phyloP scores from a whole-genome alignment of 1,139 yeast genomes.

The Meyerozyma guilliermondii region DNA sequence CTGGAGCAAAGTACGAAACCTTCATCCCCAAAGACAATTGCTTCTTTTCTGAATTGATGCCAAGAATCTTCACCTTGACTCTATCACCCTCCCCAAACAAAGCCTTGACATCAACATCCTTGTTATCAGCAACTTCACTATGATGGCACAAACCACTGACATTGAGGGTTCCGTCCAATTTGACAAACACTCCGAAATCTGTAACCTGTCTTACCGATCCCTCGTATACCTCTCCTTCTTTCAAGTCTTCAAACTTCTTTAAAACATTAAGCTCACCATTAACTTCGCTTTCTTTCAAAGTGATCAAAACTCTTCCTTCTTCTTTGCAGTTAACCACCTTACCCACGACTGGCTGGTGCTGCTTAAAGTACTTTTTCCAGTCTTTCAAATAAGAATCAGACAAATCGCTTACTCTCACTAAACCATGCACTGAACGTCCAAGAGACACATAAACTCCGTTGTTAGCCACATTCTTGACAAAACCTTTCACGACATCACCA shows the following conservation, averaged over 20 bases:
- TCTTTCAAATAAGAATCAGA: slow-evolving; percentile 80
- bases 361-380: slow-evolving; percentile 75
- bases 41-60: slow-evolving; percentile 57
- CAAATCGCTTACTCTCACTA: slow-evolving; percentile 76
- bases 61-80: slow-evolving; percentile 77
- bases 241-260: slow-evolving; percentile 60
- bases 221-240: slow-evolving; percentile 65
- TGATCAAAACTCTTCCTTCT: slow-evolving; percentile 64
- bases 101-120: slow-evolving; percentile 44
- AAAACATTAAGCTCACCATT: slow-evolving; percentile 57
- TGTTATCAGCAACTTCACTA: slow-evolving; percentile 74
- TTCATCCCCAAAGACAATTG: slow-evolving; percentile 88
- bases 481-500: slow-evolving; percentile 77
- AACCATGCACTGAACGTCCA: slow-evolving; percentile 69
- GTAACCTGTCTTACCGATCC: slow-evolving; percentile 79
- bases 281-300: slow-evolving; percentile 79
- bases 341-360: slow-evolving; percentile 73
- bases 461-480: slow-evolving; percentile 67
- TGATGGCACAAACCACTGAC: slow-evolving; percentile 86
- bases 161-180: slow-evolving; percentile 67
- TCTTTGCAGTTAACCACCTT: slow-evolving; percentile 62
- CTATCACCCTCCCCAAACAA: slow-evolving; percentile 85
- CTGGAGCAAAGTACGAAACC: slow-evolving; percentile 74
- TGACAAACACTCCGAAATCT: slow-evolving; percentile 88
- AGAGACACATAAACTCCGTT: slow-evolving; percentile 78